Base-by-base conservation (phyloP, 257 asterid species). In the Ilex aquifolium region DNA sequence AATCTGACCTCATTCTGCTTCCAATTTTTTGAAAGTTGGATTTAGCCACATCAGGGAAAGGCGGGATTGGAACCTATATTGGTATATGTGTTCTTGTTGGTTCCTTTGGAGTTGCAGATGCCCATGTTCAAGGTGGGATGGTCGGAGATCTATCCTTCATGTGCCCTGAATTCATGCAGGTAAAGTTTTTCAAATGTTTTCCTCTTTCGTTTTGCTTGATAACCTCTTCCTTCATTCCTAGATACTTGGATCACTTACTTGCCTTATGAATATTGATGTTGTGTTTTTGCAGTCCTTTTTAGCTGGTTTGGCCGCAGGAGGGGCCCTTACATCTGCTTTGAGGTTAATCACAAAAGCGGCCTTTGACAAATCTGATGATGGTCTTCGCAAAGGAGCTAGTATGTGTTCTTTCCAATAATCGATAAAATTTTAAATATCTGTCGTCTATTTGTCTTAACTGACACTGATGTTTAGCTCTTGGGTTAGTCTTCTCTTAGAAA, bases 291-390 rank as follows among this genome's bases (percentile, higher is more conserved):
- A 92, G 99, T 92, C 99, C 6, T 85, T 79, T 71, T 87, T 89
- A 6, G 86, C 75, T 72, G 99, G 99, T 57, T 44, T 92, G 74
- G 99, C 99, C 53, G 99, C 95, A 50, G 85, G 96, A 2, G 99
- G 99, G 9, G 85, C 88, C 63, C 80, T 92, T 32, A 87, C 97
- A 52, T 89, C 98, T 3, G 84, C 79, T 46, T 61, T 92, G 77
- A 82, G 99, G 78, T 69, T 92, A 40, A 70, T 89, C 0, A 89
- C 99, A 1, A 92, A 92, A 68, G 97, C 97, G 32, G 76, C 74
- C 56, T 92, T 89, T 21, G 99, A 89, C 31, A 79, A 81, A 72
- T 59, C 85, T 1, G 55, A 69, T 2, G 5, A 85, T 39, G 97
- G 97, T 56, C 86, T 77, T 29, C 89, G 95, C 52, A 92, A 89